These are phyloP conservation scores for Lactuca saligna DNA, from an alignment of 129 eudicot genomes.

Conservation along the genomic window DNA sequence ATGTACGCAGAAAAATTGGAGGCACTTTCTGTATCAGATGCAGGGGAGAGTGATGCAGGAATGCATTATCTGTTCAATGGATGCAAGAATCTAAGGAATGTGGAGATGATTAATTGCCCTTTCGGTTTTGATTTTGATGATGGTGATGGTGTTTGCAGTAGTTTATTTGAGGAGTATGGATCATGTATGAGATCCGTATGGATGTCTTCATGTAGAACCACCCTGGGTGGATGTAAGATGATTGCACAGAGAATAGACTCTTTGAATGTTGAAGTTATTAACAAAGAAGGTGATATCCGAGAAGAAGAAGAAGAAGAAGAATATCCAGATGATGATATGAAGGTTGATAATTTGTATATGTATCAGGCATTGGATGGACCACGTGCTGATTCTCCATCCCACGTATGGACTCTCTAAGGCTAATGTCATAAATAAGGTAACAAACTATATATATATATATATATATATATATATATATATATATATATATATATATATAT, in stretches of 20 bases:
- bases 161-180: constrained; percentile 49
- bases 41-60: constrained; percentile 70
- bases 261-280: not conserved
- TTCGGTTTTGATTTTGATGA: constrained; percentile 1
- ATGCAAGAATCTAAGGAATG: constrained; percentile 72
- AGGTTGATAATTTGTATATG: not conserved
- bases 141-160: constrained; percentile 47
- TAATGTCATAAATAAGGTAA: too few relatives aligned
- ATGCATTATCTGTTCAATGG: constrained; percentile 69
- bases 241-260: not conserved
- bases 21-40: constrained; percentile 65
- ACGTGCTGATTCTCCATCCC: not conserved
- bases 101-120: constrained; percentile 54
- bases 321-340: not conserved
- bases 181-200: constrained; percentile 61
- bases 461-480: too few relatives aligned
- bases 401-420: not conserved
- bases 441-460: too few relatives aligned
- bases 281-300: not conserved
- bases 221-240: not conserved
- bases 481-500: too few relatives aligned
- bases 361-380: not conserved
- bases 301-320: not conserved
- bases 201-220: constrained; percentile 61
- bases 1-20: constrained; percentile 80